Conservation (phyloP, 164 flowering plant species). For the Taxillus chinensis region DNA sequence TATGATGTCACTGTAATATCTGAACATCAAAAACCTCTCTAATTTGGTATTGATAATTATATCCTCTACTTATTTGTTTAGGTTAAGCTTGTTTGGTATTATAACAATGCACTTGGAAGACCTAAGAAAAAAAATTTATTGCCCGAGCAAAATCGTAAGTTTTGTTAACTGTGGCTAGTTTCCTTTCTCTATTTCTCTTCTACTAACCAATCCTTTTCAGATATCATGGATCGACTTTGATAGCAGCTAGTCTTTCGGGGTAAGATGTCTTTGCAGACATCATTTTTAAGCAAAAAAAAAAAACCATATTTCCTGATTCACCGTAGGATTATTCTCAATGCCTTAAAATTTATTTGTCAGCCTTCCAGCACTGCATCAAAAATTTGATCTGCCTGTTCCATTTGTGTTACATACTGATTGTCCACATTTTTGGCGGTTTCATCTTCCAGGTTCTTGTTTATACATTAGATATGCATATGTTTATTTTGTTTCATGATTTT, state of each 20-base stretch:
- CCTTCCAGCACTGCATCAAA: constrained; percentile 86
- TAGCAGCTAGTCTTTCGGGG: constrained; percentile 97
- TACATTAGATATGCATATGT: background rate
- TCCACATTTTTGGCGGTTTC: constrained; percentile 96
- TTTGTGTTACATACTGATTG: constrained; percentile 96
- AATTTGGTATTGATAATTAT: background rate
- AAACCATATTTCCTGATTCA: background rate
- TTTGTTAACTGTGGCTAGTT: background rate
- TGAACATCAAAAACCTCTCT: too few species aligned
- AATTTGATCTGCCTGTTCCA: constrained; percentile 89
- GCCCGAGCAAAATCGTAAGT: constrained; percentile 82
- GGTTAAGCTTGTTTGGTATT: constrained; percentile 99
- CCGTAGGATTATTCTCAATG: constrained; percentile 2
- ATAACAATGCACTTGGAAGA: constrained; percentile 94
- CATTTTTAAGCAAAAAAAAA: background rate
- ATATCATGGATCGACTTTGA: constrained; percentile 97
- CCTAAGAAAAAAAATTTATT: constrained; percentile 90
- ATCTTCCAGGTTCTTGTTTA: constrained; percentile 63
- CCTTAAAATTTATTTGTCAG: constrained; percentile 22
- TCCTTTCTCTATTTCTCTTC: background rate
- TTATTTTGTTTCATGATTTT: background rate
- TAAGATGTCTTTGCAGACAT: constrained; percentile 15
- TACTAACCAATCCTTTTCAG: constrained; percentile 26
- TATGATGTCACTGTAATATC: too few species aligned
- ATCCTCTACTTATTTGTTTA: constrained; percentile 17